Percentiles rank a stretch among this genome's conserved stretches.
Conservation (phyloP, 2,329 filamentous ascomycete species). For the Domatiomyces catenatus region DNA sequence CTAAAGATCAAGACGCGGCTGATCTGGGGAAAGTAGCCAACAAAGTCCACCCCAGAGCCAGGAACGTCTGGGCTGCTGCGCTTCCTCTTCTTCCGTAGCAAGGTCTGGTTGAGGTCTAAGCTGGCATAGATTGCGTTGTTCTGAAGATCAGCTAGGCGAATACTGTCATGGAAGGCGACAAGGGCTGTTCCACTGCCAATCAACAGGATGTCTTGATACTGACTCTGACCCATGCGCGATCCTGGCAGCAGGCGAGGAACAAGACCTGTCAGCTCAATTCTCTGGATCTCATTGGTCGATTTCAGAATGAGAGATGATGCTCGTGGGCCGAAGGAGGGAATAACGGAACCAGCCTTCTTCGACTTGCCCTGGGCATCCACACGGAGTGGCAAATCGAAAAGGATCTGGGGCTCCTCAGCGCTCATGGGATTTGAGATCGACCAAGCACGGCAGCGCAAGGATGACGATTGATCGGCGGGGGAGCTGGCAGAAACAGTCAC, state of each 20-base stretch:
- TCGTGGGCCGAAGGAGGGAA: slow-evolving; percentile 4
- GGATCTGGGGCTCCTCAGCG: background rate
- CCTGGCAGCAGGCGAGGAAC: slow-evolving; percentile 4
- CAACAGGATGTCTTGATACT: slow-evolving; percentile 6
- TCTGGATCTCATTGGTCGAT: slow-evolving; percentile 18
- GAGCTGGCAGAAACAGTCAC: slow-evolving; percentile 3
- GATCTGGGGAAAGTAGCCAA: slow-evolving; percentile 31
- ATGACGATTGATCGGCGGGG: background rate
- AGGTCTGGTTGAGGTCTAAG: slow-evolving; percentile 21
- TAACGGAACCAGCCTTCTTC: slow-evolving; percentile 9
- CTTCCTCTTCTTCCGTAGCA: slow-evolving; percentile 14
- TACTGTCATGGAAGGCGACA: slow-evolving; percentile 25
- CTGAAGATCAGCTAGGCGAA: slow-evolving; percentile 32
- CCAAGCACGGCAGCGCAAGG: background rate
- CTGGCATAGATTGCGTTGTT: slow-evolving; percentile 32
- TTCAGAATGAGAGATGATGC: slow-evolving; percentile 7
- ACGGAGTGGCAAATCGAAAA: slow-evolving; percentile 24
- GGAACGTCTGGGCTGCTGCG: slow-evolving; percentile 6
- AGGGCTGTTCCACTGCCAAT: slow-evolving; percentile 21
- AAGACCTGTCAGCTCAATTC: slow-evolving; percentile 27
- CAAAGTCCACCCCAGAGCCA: slow-evolving; percentile 22
- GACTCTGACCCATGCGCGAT: slow-evolving; percentile 2
- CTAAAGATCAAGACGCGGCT: slow-evolving; percentile 28
- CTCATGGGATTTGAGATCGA: background rate
- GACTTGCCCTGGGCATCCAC: slow-evolving; percentile 7